phyloP scores from a whole-genome alignment of 805 yeast species.

The Wickerhamiella nectarea region DNA sequence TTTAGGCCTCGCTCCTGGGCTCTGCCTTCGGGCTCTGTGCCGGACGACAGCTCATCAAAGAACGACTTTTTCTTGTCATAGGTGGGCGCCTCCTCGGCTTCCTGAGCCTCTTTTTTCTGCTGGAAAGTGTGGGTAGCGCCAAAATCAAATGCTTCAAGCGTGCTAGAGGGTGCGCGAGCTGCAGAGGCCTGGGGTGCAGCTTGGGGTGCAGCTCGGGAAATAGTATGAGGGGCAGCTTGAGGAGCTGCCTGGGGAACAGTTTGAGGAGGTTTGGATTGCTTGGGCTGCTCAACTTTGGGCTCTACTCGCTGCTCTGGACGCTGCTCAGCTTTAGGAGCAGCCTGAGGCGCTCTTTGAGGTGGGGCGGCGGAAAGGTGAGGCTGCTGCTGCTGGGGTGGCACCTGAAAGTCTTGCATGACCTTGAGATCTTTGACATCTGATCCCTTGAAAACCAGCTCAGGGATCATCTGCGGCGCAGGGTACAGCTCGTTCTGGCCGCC shows the following conservation, averaged over 20 bases:
- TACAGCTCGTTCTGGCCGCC: constrained; percentile 54
- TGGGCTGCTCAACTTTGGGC: no score
- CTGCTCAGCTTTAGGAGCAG: no score
- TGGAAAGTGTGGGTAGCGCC: constrained; percentile 55
- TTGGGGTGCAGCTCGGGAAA: constrained; percentile 14
- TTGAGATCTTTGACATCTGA: constrained; percentile 81
- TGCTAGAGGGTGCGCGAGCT: constrained; percentile 17
- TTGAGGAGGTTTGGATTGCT: no score
- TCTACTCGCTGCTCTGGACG: no score
- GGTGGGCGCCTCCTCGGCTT: constrained; percentile 23
- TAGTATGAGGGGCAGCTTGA: constrained; percentile 9
- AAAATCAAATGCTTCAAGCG: constrained; percentile 54
- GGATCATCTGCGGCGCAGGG: constrained; percentile 56
- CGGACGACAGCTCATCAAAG: constrained; percentile 72
- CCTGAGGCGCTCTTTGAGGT: constrained; percentile 11
- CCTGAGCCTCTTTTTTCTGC: constrained; percentile 30
- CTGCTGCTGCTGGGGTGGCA: constrained; percentile 32
- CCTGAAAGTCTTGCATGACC: constrained; percentile 47
- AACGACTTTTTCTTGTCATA: constrained; percentile 78
- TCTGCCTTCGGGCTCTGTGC: constrained; percentile 48
- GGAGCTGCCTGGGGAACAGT: no score
- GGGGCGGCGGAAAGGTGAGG: not conserved
- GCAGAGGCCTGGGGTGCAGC: constrained; percentile 23
- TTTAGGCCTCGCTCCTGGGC: constrained; percentile 59
- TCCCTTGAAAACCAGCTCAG: constrained; percentile 75